Evolutionary conservation across 352 stramenopile genomes (phyloP).

Genomic region (Pelagophyceae sp.): DNA sequence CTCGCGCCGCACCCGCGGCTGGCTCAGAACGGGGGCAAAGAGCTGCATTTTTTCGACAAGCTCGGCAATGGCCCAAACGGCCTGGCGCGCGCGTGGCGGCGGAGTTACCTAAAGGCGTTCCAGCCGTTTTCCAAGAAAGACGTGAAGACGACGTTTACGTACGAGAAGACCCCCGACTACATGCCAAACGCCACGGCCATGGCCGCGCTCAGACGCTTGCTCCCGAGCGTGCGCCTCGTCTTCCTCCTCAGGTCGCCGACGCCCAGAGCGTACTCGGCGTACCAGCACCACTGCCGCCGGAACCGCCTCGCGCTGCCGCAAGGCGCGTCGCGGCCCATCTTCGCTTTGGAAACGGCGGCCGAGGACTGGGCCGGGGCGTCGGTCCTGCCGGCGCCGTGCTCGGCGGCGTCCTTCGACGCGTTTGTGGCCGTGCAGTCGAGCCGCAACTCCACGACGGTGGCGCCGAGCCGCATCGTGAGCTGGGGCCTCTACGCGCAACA

Average conservation of each 20-base stretch:
- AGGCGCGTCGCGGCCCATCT: neutral
- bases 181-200: constrained; percentile 16
- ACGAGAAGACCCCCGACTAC: constrained; percentile 19
- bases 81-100: neutral
- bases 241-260: neutral
- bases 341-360: neutral
- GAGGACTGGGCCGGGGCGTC: neutral
- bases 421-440: neutral
- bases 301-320: neutral
- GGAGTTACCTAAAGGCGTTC: neutral
- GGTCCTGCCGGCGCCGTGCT: neutral
- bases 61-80: neutral
- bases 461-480: neutral
- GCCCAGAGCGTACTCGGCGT: neutral
- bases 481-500: constrained; percentile 19
- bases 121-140: neutral
- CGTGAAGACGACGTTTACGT: neutral
- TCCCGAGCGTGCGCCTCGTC: neutral
- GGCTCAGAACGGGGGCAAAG: neutral
- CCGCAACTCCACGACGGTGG: neutral
- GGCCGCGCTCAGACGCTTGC: neutral
- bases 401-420: neutral
- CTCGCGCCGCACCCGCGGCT: constrained; percentile 10
- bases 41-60: constrained; percentile 19
- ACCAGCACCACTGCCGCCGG: constrained; percentile 16